Conservation (phyloP, 148 eudicot species). For the Chenopodium quinoa region DNA sequence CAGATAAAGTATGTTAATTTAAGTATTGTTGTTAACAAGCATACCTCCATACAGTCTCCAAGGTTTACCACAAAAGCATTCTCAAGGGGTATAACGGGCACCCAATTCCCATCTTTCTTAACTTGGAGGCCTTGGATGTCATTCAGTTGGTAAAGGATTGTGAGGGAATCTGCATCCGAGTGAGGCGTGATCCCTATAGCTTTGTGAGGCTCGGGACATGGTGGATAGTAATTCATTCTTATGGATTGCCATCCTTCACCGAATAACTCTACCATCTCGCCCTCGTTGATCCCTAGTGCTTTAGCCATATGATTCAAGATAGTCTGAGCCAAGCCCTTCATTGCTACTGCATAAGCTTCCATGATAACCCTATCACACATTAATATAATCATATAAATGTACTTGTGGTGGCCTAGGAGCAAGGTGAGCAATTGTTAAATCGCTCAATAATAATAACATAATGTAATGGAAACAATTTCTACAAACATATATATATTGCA, state of each 20-base stretch:
- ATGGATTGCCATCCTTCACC: constrained; percentile 51
- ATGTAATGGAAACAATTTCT: no score
- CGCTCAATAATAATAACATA: no score
- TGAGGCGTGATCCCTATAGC: constrained; percentile 61
- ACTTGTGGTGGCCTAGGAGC: no score
- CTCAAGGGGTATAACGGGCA: constrained; percentile 38
- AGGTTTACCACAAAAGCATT: constrained; percentile 56
- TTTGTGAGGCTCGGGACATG: constrained; percentile 58
- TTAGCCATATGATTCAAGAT: constrained; percentile 43
- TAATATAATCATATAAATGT: no score
- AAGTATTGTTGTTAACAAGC: background rate
- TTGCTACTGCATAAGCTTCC: constrained; percentile 43
- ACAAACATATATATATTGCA: no score
- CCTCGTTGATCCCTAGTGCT: constrained; percentile 44
- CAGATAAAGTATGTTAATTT: no score
- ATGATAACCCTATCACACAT: constrained; percentile 37
- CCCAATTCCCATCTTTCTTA: constrained; percentile 63
- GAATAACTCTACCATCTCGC: constrained; percentile 44
- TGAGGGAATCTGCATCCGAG: constrained; percentile 58
- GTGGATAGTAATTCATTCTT: constrained; percentile 77
- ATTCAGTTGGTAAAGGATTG: constrained; percentile 56
- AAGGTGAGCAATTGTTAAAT: no score
- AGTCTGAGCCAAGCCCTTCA: constrained; percentile 37
- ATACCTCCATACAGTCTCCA: constrained; percentile 48
- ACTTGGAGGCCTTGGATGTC: constrained; percentile 57